These are phyloP conservation scores for Sugiyamaella mastotermitis DNA, from an alignment of 805 yeast species.

Conservation along the genomic window DNA sequence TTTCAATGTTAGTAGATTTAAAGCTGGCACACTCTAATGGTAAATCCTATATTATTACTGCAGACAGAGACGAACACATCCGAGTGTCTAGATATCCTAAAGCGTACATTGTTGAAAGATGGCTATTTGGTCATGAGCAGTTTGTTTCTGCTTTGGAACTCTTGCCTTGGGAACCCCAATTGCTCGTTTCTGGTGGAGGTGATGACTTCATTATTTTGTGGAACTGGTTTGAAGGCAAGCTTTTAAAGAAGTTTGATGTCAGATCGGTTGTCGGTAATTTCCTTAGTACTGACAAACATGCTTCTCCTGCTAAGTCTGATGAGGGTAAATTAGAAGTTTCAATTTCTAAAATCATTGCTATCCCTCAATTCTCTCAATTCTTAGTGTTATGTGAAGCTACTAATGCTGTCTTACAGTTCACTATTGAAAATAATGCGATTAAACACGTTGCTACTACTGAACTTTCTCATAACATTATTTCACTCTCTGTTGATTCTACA, in stretches of 20 bases:
- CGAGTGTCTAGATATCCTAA: slow-evolving; percentile 76
- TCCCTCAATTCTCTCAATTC: slow-evolving; percentile 29
- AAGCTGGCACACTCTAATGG: slow-evolving; percentile 40
- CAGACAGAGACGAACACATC: slow-evolving; percentile 96
- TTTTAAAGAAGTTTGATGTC: slow-evolving; percentile 46
- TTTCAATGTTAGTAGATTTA: slow-evolving; percentile 88
- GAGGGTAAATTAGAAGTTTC: slow-evolving; percentile 12
- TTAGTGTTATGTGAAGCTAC: slow-evolving; percentile 26
- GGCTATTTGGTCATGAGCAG: slow-evolving; percentile 81
- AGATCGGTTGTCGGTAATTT: slow-evolving; percentile 37
- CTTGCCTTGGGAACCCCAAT: slow-evolving; percentile 44
- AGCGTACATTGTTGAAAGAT: slow-evolving; percentile 68
- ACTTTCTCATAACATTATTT: slow-evolving; percentile 22
- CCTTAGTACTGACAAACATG: slow-evolving; percentile 51
- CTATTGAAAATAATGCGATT: neutral
- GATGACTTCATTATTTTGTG: slow-evolving; percentile 68
- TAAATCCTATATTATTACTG: slow-evolving; percentile 55
- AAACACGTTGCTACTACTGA: slow-evolving; percentile 19
- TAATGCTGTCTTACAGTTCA: slow-evolving; percentile 25
- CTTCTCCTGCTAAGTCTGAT: slow-evolving; percentile 31
- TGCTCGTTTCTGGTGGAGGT: slow-evolving; percentile 85
- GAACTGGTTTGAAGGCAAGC: slow-evolving; percentile 63
- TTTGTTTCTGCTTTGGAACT: slow-evolving; percentile 65
- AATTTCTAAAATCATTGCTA: slow-evolving; percentile 27
- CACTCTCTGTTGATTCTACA: slow-evolving; percentile 15